Conservation (phyloP, 805 yeast species). For the Pichia cabralensis region DNA sequence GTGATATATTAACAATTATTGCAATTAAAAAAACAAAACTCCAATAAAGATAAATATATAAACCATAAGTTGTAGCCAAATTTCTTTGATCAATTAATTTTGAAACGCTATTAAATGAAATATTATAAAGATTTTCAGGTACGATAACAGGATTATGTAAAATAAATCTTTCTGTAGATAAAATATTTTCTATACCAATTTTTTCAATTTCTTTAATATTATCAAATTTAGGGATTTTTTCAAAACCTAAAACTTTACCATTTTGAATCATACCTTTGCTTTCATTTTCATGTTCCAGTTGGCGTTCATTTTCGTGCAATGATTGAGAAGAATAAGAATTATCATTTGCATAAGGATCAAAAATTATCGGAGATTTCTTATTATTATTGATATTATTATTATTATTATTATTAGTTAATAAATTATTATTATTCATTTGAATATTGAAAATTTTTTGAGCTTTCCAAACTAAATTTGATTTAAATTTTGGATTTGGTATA, state of each 20-base stretch:
- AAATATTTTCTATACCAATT: conserved; percentile 6
- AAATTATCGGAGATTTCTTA: no score
- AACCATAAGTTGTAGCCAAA: conserved; percentile 23
- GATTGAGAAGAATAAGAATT: neutral
- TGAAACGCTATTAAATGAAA: conserved; percentile 21
- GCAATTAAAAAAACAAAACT: conserved; percentile 19
- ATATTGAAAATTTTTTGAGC: conserved; percentile 2
- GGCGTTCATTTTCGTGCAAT: neutral
- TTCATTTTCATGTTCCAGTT: no score
- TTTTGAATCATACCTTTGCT: conserved; percentile 1
- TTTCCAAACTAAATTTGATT: conserved; percentile 7
- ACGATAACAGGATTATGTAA: conserved; percentile 23
- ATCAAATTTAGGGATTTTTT: conserved; percentile 3
- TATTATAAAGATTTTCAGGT: conserved; percentile 15
- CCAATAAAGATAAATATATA: conserved; percentile 25
- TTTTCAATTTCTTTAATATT: conserved; percentile 3
- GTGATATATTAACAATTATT: conserved; percentile 18
- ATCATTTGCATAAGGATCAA: neutral
- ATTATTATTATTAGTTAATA: neutral
- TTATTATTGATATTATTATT: neutral
- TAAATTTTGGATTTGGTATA: conserved; percentile 7
- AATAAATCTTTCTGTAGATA: conserved; percentile 1
- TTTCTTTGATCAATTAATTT: conserved; percentile 22
- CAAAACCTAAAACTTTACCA: conserved; percentile 2
- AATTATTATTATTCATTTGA: neutral